Conservation (phyloP, 2,329 filamentous ascomycete species). For the Aureobasidium melanogenum region DNA sequence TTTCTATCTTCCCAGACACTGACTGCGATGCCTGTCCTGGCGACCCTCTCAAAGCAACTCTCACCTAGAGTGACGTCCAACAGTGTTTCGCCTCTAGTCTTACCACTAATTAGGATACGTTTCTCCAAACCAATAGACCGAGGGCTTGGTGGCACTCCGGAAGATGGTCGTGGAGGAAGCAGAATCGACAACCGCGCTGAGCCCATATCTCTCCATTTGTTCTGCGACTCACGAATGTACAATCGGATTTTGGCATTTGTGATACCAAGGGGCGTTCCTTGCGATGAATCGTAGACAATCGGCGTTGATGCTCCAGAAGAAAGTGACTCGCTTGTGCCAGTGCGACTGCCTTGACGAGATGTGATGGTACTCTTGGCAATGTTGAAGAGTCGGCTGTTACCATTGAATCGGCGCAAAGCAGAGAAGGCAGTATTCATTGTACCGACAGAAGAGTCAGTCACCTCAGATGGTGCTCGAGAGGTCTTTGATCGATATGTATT, state of each 20-base stretch:
- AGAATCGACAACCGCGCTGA: constrained; percentile 76
- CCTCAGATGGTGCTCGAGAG: constrained; percentile 45
- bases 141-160: constrained; percentile 28
- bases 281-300: constrained; percentile 21
- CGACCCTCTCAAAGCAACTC: constrained; percentile 75
- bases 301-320: constrained; percentile 37
- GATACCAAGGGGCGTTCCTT: constrained; percentile 50
- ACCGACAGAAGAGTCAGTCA: constrained; percentile 66
- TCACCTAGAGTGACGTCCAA: constrained; percentile 80
- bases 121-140: constrained; percentile 58
- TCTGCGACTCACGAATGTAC: constrained; percentile 64
- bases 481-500: constrained; percentile 47
- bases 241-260: constrained; percentile 79
- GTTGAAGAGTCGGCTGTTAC: constrained; percentile 66
- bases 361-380: constrained; percentile 69
- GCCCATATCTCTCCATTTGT: constrained; percentile 88
- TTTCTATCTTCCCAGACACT: constrained; percentile 67
- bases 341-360: constrained; percentile 45
- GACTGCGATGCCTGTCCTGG: constrained; percentile 76
- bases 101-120: constrained; percentile 68
- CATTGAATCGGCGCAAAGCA: constrained; percentile 64
- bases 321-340: constrained; percentile 50
- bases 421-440: constrained; percentile 72
- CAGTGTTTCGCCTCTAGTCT: constrained; percentile 58
- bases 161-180: constrained; percentile 48